phyloP scores from a whole-genome alignment of 352 stramenopile genomes.

The Globisporangium lucens region DNA sequence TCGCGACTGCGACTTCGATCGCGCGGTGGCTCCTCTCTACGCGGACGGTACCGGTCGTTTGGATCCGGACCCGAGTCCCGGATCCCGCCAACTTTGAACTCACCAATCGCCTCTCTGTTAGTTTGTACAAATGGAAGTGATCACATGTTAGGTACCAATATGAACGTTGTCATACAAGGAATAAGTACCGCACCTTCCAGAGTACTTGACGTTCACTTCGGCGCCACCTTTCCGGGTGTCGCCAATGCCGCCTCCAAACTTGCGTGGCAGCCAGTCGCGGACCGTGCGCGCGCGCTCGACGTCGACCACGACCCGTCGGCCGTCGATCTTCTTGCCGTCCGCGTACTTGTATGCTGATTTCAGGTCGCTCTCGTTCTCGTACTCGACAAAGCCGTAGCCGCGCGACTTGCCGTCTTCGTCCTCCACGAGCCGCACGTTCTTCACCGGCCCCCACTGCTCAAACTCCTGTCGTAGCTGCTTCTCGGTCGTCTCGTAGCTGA shows the following conservation, averaged over 20 bases:
- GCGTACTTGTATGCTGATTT: conserved; percentile 93
- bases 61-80: conserved; percentile 30
- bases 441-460: conserved; percentile 92
- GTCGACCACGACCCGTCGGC: conserved; percentile 95
- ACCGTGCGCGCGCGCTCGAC: conserved; percentile 98
- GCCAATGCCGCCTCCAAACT: conserved; percentile 94
- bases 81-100: conserved; percentile 15
- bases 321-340: conserved; percentile 96
- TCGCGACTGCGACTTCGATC: conserved; percentile 37
- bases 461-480: conserved; percentile 97
- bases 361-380: conserved; percentile 96
- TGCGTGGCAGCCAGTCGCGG: conserved; percentile 93
- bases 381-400: conserved; percentile 99
- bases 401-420: conserved; percentile 89
- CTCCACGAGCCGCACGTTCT: conserved; percentile 87
- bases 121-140: neutral
- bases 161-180: neutral
- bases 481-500: conserved; percentile 98
- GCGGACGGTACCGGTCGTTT: conserved; percentile 33
- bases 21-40: conserved; percentile 19
- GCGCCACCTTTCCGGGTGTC: conserved; percentile 77
- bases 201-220: conserved; percentile 87
- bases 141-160: neutral
- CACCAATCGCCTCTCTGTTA: conserved; percentile 21
- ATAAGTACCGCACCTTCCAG: conserved; percentile 22